Evolutionary conservation across 2,329 filamentous ascomycete species (phyloP).

Genomic region (Penicillium sp.): DNA sequence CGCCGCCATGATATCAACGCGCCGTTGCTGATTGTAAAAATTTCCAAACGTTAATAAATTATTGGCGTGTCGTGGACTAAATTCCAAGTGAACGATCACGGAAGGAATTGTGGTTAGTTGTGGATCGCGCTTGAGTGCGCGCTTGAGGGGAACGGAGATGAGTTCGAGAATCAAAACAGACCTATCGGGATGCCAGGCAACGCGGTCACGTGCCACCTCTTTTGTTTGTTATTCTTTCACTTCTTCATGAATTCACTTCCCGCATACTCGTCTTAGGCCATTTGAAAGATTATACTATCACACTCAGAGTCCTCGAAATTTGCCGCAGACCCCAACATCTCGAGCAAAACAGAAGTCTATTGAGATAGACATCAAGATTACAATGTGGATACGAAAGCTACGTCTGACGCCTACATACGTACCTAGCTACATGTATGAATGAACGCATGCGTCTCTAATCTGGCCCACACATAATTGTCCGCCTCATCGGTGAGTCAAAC

Average conservation of each 20-base stretch:
- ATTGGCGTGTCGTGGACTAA: neutral
- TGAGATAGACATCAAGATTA: too few relatives aligned
- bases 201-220: slow-evolving; percentile 8
- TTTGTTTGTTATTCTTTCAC: neutral
- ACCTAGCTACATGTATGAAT: too few relatives aligned
- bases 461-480: too few relatives aligned
- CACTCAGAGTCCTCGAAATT: too few relatives aligned
- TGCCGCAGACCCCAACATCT: too few relatives aligned
- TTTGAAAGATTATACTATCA: too few relatives aligned
- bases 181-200: slow-evolving; percentile 18
- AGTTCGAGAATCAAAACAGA: slow-evolving; percentile 27
- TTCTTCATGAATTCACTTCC: too few relatives aligned
- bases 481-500: neutral
- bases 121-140: slow-evolving; percentile 8
- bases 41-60: slow-evolving; percentile 4
- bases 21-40: slow-evolving; percentile 18
- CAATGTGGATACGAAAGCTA: too few relatives aligned
- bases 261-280: too few relatives aligned
- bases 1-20: slow-evolving; percentile 43
- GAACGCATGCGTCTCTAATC: too few relatives aligned
- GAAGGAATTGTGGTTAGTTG: slow-evolving; percentile 1
- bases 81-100: slow-evolving; percentile 5
- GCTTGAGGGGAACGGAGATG: slow-evolving; percentile 18
- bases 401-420: too few relatives aligned
- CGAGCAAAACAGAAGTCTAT: too few relatives aligned